Conservation (phyloP, 2,329 filamentous ascomycete species). For the Trichoderma atrobrunneum region DNA sequence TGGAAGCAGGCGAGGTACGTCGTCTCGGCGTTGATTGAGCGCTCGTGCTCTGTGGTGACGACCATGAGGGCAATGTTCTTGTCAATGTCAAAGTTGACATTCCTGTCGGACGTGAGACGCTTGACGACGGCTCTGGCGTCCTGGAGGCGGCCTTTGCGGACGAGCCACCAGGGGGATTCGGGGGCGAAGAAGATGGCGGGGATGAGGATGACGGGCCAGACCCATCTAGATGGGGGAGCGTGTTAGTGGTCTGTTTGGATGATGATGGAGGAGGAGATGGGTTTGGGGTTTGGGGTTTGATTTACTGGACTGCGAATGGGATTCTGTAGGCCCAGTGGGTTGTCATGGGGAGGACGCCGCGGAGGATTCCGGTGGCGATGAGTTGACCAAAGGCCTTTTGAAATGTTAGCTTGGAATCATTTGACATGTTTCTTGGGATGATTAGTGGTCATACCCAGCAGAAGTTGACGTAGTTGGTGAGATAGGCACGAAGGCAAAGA, state of each 20-base stretch:
- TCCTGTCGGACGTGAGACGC: slow-evolving; percentile 26
- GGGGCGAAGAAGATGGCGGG: slow-evolving; percentile 42
- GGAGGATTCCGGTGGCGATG: slow-evolving; percentile 36
- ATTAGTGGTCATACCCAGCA: slow-evolving; percentile 36
- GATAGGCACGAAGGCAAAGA: slow-evolving; percentile 39
- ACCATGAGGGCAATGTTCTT: slow-evolving; percentile 38
- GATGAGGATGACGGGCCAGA: slow-evolving; percentile 44
- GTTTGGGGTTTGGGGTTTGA: background rate
- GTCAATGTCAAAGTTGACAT: slow-evolving; percentile 27
- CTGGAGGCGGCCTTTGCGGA: slow-evolving; percentile 33
- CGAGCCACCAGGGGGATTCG: slow-evolving; percentile 42
- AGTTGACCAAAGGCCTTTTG: slow-evolving; percentile 40
- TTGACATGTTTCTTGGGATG: background rate
- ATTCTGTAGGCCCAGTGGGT: slow-evolving; percentile 46
- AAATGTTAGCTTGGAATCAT: background rate
- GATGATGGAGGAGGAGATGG: background rate
- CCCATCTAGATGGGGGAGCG: slow-evolving; percentile 33
- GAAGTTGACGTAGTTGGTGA: slow-evolving; percentile 47
- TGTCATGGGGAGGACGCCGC: slow-evolving; percentile 23
- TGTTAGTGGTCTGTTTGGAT: background rate
- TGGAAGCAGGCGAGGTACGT: slow-evolving; percentile 45
- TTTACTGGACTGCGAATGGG: slow-evolving; percentile 44
- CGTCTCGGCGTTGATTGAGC: slow-evolving; percentile 34
- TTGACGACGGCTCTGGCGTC: slow-evolving; percentile 32
- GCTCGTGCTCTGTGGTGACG: slow-evolving; percentile 41